Evolutionary conservation across 306 rosid genomes (phyloP), one percentile per base, ranked within the genome.

Genomic region (Acacia confusa): DNA sequence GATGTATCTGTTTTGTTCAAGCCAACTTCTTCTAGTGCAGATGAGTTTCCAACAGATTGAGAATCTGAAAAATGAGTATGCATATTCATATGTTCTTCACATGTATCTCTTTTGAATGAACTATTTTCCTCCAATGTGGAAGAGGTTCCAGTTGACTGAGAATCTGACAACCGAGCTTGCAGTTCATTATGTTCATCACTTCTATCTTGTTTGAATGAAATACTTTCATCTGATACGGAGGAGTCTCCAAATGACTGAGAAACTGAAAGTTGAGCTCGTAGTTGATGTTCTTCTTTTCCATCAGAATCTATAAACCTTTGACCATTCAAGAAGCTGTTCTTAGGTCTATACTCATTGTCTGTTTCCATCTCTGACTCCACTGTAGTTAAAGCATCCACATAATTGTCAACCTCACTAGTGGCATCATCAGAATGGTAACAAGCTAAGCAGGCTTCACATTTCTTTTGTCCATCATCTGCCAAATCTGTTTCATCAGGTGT

Each of bases 321-420:
- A 74, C 79, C 78, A 76, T 84, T 84, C 86, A 82, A 79, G 75
- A 87, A 64, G 82, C n/a, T 61, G 19, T 72, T 86, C 86, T 70
- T 88, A 67, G 85, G 84, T 88, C 91, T 88, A 80, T n/a, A 69
- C 77, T 92, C 97, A 52, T 86, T 91, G 76, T 96, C 98, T 40
- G 89, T 85, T 79, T 96, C 99, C 82, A 88, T 43, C 88, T 96
- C 99, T 25, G 95, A 96, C 70, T 94, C 98, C 88, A 94, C 85
- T 60, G 91, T 92, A 74, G 92, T 84, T 77, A 96, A 89, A 79
- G 99, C 99, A 84, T 96, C 99, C 94, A 88, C 48, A 76, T 88
- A 96, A 84, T 89, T 92, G 88, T 96, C 99, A 81, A 92, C 91
- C 88, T 96, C 98, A 84, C 98, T 90, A 72, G 84, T 77, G 81